These are phyloP conservation scores for Fusarium napiforme DNA, from an alignment of 2,329 filamentous ascomycete species.

Conservation along the genomic window DNA sequence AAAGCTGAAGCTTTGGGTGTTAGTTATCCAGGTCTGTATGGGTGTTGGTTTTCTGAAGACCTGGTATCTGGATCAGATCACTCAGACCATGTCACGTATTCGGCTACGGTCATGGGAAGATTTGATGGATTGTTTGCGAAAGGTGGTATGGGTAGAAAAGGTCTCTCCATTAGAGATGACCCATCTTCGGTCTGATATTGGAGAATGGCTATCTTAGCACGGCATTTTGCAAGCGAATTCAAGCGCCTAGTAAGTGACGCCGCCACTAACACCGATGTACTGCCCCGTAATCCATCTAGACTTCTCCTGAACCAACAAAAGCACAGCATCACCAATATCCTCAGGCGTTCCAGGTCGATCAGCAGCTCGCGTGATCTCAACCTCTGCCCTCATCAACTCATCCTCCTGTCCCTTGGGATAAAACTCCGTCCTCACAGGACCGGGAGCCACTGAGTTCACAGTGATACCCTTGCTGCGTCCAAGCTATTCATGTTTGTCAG, in stretches of 20 bases:
- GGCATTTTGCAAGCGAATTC: not conserved
- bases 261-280: constrained; percentile 14
- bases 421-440: constrained; percentile 52
- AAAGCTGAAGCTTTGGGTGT: constrained; percentile 23
- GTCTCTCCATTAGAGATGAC: constrained; percentile 19
- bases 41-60: not conserved
- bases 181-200: constrained; percentile 12
- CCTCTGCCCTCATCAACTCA: constrained; percentile 34
- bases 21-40: constrained; percentile 19
- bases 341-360: constrained; percentile 49
- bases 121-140: constrained; percentile 12
- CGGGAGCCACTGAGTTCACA: constrained; percentile 56
- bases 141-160: constrained; percentile 21
- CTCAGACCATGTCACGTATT: not conserved
- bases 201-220: not conserved
- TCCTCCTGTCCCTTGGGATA: constrained; percentile 25
- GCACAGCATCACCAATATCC: constrained; percentile 54
- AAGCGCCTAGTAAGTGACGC: not conserved
- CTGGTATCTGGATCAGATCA: constrained; percentile 24
- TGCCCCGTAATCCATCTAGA: constrained; percentile 32
- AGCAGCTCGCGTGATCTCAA: constrained; percentile 46
- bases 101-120: constrained; percentile 6
- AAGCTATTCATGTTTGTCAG: constrained; percentile 30
- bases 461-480: constrained; percentile 54
- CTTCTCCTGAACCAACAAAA: constrained; percentile 22